Percentiles rank a stretch among this genome's conserved stretches.
These are phyloP conservation scores for Clitopilus hobsonii DNA, from an alignment of 768 basidiomycete species.

Conservation along the genomic window DNA sequence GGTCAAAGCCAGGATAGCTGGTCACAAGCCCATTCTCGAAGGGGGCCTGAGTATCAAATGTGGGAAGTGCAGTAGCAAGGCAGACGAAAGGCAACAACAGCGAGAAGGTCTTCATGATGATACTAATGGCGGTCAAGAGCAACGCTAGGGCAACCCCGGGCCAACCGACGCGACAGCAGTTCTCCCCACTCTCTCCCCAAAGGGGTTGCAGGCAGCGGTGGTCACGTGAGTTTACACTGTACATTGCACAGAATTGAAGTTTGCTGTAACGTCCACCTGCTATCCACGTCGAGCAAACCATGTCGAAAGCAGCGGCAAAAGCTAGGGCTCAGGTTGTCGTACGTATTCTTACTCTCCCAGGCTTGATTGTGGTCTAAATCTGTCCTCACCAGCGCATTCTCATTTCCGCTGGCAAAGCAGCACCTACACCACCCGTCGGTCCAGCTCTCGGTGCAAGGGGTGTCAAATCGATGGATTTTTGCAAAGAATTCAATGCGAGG, in stretches of 20 bases:
- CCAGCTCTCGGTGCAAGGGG: conserved; percentile 97
- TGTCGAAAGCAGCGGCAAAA: conserved; percentile 65
- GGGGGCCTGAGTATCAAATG: conserved; percentile 34
- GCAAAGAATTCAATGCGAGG: conserved; percentile 99
- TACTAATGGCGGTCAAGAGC: conserved; percentile 1
- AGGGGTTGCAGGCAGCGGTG: not conserved
- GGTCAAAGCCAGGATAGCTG: conserved; percentile 54
- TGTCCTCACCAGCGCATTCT: conserved; percentile 70
- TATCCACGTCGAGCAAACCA: conserved; percentile 20
- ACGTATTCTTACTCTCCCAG: conserved; percentile 23
- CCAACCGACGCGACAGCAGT: not conserved
- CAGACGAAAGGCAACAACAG: conserved; percentile 40
- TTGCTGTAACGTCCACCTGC: not conserved
- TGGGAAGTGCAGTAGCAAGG: conserved; percentile 35
- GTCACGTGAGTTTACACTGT: no score
- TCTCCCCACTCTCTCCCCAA: not conserved
- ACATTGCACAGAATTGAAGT: no score
- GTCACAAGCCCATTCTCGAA: conserved; percentile 23
- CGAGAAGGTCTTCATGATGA: conserved; percentile 47
- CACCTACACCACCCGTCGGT: conserved; percentile 94
- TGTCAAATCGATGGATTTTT: conserved; percentile 99
- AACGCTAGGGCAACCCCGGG: not conserved
- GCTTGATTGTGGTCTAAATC: no score
- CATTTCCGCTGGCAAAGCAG: conserved; percentile 90
- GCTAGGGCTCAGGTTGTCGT: conserved; percentile 76